Base-by-base conservation (phyloP, 805 yeast genomes). In the Ogataea haglerorum region DNA sequence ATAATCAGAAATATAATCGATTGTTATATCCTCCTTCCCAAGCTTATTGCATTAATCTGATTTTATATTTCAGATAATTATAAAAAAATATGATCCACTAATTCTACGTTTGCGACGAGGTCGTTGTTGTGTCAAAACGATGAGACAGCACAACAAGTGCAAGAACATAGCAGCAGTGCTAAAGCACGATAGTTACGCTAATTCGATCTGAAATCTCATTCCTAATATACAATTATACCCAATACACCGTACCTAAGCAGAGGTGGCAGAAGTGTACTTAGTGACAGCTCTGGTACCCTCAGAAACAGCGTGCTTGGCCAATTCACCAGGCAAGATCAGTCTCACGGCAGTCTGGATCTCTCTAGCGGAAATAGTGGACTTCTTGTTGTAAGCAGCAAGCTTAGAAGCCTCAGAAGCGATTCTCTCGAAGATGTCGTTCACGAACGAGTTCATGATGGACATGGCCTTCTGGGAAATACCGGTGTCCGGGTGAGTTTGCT, bases 281-380 rank as follows among this genome's bases (percentile, higher is more conserved):
- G 96, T 86, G 61, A 88, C 95, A 69, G 96, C 95, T 81, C 95
- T 86, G 58, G 96, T 88, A 79, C 97, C 97, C 76, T 90, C 98
- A 61, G 95, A 85, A 61, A 89, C 95, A 64, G 97, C 96, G 75
- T 90, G 97, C 80, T 89, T 89, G 58, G 96, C 96, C 68, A 90
- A 80, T 78, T 90, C 97, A 81, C 97, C 97, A 58, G 98, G 98
- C 61, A 90, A 82, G 72, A 90, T 89, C 65, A 90, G 82, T 81
- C 96, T 87, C 56, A 90, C 97, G 58, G 98, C 97, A 59, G 97
- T 90, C 78, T 90, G 97, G 63, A 90, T 90, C 77, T 90, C 97
- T 78, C 97, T 88, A 49, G 97, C 95, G 56, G 96, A 88, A 65
- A 91, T 90, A 59, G 98, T 90, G 47, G 96, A 87, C 76, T 89